Conservation (phyloP, 306 rosid species). For the Mimosa bimucronata region DNA sequence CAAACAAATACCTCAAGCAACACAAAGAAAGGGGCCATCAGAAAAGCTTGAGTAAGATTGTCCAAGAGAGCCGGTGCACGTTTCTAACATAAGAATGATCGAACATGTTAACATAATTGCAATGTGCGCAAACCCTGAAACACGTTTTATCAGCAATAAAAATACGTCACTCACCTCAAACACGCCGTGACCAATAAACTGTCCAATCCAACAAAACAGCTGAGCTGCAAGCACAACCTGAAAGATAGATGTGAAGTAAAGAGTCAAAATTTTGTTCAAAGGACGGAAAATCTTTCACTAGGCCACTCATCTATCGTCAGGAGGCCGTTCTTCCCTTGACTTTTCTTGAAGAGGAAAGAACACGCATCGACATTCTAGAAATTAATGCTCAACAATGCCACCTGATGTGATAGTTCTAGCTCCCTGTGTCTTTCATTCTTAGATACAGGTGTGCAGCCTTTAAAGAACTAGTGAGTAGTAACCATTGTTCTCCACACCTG, state of each 20-base stretch:
- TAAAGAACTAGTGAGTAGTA: background rate
- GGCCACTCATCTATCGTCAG: background rate
- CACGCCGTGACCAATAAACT: constrained; percentile 85
- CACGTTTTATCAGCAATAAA: constrained; percentile 2
- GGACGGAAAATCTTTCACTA: constrained; percentile 5
- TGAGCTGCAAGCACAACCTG: constrained; percentile 85
- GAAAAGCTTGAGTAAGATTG: constrained; percentile 83
- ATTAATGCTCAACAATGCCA: constrained; percentile 2
- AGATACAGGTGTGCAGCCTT: background rate
- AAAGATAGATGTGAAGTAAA: constrained; percentile 14
- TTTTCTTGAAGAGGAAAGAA: background rate
- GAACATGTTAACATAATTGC: constrained; percentile 6
- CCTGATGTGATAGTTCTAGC: background rate
- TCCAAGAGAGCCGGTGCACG: constrained; percentile 90
- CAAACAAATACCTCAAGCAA: constrained; percentile 56
- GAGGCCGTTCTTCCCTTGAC: background rate
- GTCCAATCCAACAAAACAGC: constrained; percentile 83
- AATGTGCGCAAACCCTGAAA: constrained; percentile 7
- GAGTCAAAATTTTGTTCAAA: background rate
- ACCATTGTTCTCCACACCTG: background rate
- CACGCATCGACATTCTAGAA: background rate
- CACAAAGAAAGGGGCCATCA: constrained; percentile 88
- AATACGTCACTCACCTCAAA: constrained; percentile 69
- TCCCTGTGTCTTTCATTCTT: background rate
- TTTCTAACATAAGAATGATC: constrained; percentile 52